phyloP scores from a whole-genome alignment of 2,329 filamentous ascomycete species.

The Monilinia fructicola region DNA sequence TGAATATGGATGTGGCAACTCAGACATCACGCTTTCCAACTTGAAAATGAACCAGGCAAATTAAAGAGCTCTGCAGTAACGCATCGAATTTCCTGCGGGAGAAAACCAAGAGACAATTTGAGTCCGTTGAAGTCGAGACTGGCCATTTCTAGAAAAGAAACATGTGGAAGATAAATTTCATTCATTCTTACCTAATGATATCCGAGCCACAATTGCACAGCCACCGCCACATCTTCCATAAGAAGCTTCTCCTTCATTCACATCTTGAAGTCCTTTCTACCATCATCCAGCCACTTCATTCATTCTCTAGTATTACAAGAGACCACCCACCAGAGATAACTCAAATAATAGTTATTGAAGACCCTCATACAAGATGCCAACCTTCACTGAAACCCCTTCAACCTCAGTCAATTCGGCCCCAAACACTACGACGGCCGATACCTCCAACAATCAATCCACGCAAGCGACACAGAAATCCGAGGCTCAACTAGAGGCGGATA shows the following conservation, averaged over 20 bases:
- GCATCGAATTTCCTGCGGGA: not conserved
- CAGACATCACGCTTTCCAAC: not conserved
- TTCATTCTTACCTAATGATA: slow-evolving; percentile 6
- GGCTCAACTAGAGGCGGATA: slow-evolving; percentile 26
- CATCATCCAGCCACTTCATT: not conserved
- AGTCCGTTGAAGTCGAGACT: not conserved
- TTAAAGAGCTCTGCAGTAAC: not conserved
- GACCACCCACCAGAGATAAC: not conserved
- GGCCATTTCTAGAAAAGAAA: not conserved
- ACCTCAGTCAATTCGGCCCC: not conserved
- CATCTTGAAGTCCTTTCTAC: not conserved
- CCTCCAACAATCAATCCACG: not conserved
- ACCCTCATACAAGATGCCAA: slow-evolving; percentile 14
- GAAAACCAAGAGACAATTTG: not conserved
- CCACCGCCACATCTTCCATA: slow-evolving; percentile 9
- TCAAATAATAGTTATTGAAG: not conserved
- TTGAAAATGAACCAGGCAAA: not conserved
- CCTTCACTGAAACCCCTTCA: slow-evolving; percentile 20
- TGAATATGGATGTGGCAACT: not conserved
- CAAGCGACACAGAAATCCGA: slow-evolving; percentile 22
- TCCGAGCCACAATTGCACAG: slow-evolving; percentile 2
- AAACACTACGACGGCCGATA: not conserved
- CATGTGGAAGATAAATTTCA: not conserved
- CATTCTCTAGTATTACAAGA: not conserved
- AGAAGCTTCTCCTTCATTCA: not conserved